Base-by-base conservation (phyloP, 257 asterid species). In the Scutellaria barbata region DNA sequence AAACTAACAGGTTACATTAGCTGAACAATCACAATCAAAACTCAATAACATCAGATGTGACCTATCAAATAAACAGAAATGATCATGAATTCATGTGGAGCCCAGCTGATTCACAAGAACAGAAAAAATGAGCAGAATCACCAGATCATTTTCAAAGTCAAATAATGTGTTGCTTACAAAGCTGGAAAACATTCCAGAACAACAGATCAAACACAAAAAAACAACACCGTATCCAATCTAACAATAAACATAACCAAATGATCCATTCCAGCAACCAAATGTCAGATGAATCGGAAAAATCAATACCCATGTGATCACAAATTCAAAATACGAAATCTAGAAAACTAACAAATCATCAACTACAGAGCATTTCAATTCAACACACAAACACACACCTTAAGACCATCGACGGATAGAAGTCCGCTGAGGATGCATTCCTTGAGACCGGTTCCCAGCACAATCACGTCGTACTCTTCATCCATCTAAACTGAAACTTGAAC, bases 351-450 rank as follows among this genome's bases (percentile, higher is more conserved):
- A 48, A 70, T 71, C 66, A 41, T 46, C 18, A 4, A 48, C 13
- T 35, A 40, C 30, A 58, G 1, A 72, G 11, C 50, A 77, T 18
- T 62, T 13, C 39, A 45, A 69, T 47, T 43, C 48, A 17, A 43
- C 33, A 63, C 5, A 25, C 42, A 51, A 8, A 5, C 8, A 41
- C 20, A 37, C 37, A 69, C 90, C 88, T 85, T 85, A 39, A 83
- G 88, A 59, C 90, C 90, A 68, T 81, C 88, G 72, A 85, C 88
- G 25, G 90, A 85, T 20, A 85, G 86, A 65, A 85, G 86, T 66
- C 90, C 90, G 79, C 90, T 85, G 82, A 85, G 90, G 75, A 85
- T 85, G 86, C 90, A 85, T 77, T 85, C 90, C 77, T 85, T 85
- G 78, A 85, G 88, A 61, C 90, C 90, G n/a, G 88, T 85, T 40